These are phyloP conservation scores for Trypethelium eluteriae DNA, from an alignment of 495 filamentous ascomycete species.

Conservation along the genomic window DNA sequence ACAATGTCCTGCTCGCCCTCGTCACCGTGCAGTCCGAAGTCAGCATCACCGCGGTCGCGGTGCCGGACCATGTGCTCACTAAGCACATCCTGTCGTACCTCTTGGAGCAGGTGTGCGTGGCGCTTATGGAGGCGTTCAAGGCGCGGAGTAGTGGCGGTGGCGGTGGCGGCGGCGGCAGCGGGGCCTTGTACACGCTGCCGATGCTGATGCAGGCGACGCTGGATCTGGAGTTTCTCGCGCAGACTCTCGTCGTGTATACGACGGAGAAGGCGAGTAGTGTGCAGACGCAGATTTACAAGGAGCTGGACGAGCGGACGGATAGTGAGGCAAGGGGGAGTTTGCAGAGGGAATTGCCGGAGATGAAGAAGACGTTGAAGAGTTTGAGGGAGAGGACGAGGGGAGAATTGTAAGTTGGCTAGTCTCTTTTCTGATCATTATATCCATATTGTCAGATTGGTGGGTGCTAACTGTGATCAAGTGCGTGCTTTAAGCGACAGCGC, in stretches of 20 bases:
- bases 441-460: not conserved
- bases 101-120: constrained; percentile 63
- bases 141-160: constrained; percentile 51
- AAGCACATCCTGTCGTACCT: constrained; percentile 69
- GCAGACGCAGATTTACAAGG: constrained; percentile 82
- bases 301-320: constrained; percentile 78
- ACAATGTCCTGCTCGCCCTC: constrained; percentile 69
- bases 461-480: constrained; percentile 8
- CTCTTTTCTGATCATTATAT: constrained; percentile 19
- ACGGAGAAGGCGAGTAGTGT: constrained; percentile 69
- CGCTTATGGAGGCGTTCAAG: constrained; percentile 50
- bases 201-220: constrained; percentile 92
- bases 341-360: constrained; percentile 79
- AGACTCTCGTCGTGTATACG: constrained; percentile 80
- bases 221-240: constrained; percentile 92
- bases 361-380: constrained; percentile 75
- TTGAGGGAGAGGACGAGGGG: constrained; percentile 73
- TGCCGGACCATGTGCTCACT: constrained; percentile 56
- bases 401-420: constrained; percentile 51
- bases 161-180: not conserved
- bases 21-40: constrained; percentile 91
- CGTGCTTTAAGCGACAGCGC: constrained; percentile 14
- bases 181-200: constrained; percentile 58
- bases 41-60: constrained; percentile 56
- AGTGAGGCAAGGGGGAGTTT: constrained; percentile 69